These are phyloP conservation scores for Mallotus nudiflorus DNA, from an alignment of 345 rosid species.

Conservation along the genomic window DNA sequence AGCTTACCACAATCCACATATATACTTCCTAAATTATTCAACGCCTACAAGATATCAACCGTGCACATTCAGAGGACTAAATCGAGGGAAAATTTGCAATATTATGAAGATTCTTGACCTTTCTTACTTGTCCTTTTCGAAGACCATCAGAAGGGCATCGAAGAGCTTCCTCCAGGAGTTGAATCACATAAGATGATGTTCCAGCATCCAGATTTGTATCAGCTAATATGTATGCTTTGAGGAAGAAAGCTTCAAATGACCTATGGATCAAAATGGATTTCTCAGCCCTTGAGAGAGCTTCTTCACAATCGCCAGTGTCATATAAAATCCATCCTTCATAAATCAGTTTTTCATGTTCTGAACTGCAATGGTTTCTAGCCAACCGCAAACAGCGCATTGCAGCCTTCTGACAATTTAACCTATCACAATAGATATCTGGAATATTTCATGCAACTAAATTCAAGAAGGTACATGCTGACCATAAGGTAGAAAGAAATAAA, in stretches of 20 bases:
- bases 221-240: slow-evolving; percentile 83
- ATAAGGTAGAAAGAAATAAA: slow-evolving; percentile 5
- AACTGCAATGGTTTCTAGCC: slow-evolving; percentile 61
- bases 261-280: slow-evolving; percentile 69
- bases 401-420: slow-evolving; percentile 87
- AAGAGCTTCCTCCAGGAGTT: slow-evolving; percentile 89
- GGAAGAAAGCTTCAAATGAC: slow-evolving; percentile 91
- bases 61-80: slow-evolving; percentile 5
- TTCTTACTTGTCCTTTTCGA: slow-evolving; percentile 88
- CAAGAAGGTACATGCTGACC: neutral
- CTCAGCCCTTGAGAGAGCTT: slow-evolving; percentile 78
- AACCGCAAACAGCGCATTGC: slow-evolving; percentile 82
- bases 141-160: slow-evolving; percentile 95
- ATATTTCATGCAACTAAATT: slow-evolving; percentile 15
- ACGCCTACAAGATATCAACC: slow-evolving; percentile 54
- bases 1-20: slow-evolving; percentile 70
- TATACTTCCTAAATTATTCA: slow-evolving; percentile 88
- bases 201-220: slow-evolving; percentile 65
- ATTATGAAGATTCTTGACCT: neutral
- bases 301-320: slow-evolving; percentile 73
- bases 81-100: slow-evolving; percentile 1
- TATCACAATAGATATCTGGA: slow-evolving; percentile 26
- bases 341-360: slow-evolving; percentile 73
- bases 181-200: slow-evolving; percentile 59
- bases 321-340: slow-evolving; percentile 97